A percentile compares a stretch with the other conserved stretches of the same genome.
Evolutionary conservation across 75 land plant species (phyloP).

Genomic region (Sequoiadendron giganteum): DNA sequence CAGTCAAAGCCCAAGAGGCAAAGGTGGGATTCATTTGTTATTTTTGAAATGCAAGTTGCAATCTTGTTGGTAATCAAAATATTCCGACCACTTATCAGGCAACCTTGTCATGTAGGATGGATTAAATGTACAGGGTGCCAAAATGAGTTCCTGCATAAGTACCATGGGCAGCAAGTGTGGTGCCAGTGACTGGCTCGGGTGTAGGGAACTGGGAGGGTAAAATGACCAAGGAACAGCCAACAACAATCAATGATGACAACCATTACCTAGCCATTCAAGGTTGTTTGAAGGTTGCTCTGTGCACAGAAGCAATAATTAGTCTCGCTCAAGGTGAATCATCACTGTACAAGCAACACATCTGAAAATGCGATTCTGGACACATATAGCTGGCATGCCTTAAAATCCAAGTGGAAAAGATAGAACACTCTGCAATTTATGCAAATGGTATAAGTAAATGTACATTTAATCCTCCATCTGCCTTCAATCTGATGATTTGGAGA

Average conservation of each 20-base stretch:
- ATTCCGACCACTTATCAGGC: neutral
- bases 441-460: neutral
- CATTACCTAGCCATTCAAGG: neutral
- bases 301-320: neutral
- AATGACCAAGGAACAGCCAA: no score
- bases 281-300: neutral
- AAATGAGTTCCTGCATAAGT: neutral
- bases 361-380: neutral
- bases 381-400: neutral
- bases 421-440: no score
- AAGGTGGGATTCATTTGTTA: neutral
- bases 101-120: neutral
- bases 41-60: neutral
- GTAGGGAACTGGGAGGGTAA: neutral
- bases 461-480: neutral
- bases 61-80: neutral
- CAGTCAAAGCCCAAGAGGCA: neutral
- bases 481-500: neutral
- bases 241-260: neutral
- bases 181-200: neutral
- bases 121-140: neutral
- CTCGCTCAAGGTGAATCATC: neutral
- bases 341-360: neutral
- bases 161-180: neutral
- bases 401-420: neutral